Conservation (phyloP, 495 filamentous ascomycete genomes). For the Staphylotrichum longicolle region DNA sequence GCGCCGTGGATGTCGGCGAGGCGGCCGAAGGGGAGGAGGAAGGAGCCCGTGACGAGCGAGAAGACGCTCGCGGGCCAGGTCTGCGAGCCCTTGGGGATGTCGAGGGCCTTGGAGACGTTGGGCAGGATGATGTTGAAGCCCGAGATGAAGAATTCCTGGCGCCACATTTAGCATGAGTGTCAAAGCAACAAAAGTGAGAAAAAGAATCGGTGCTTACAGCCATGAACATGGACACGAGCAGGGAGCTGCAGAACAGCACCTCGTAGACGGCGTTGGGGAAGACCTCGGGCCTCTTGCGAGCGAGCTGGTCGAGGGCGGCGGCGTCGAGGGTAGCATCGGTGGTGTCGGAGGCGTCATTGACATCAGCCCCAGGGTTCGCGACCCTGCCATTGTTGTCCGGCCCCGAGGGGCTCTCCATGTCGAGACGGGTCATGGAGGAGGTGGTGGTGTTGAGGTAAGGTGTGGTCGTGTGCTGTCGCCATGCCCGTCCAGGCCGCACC, state of each 20-base stretch:
- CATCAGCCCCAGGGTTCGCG: no score
- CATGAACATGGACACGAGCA: conserved; percentile 72
- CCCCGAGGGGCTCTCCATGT: conserved; percentile 8
- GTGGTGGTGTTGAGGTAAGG: neutral
- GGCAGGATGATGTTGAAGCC: conserved; percentile 84
- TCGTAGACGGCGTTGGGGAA: conserved; percentile 63
- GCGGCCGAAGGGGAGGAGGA: conserved; percentile 75
- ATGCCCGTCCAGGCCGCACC: neutral
- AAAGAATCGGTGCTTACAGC: conserved; percentile 46
- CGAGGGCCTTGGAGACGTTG: conserved; percentile 57
- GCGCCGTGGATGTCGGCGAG: conserved; percentile 77
- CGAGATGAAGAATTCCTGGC: conserved; percentile 74
- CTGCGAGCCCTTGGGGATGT: conserved; percentile 60
- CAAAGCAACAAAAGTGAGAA: no score
- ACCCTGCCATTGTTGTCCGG: neutral
- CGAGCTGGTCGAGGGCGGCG: conserved; percentile 61
- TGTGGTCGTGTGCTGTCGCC: neutral
- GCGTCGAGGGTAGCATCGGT: neutral
- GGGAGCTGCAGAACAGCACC: conserved; percentile 66
- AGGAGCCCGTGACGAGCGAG: conserved; percentile 68
- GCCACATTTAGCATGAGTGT: no score
- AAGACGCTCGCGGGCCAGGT: conserved; percentile 83
- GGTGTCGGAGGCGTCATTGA: neutral
- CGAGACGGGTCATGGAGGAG: neutral
- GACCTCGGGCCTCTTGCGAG: conserved; percentile 64